Evolutionary conservation across 208 protist genomes (phyloP).

Genomic region (Crithidia thermophila): DNA sequence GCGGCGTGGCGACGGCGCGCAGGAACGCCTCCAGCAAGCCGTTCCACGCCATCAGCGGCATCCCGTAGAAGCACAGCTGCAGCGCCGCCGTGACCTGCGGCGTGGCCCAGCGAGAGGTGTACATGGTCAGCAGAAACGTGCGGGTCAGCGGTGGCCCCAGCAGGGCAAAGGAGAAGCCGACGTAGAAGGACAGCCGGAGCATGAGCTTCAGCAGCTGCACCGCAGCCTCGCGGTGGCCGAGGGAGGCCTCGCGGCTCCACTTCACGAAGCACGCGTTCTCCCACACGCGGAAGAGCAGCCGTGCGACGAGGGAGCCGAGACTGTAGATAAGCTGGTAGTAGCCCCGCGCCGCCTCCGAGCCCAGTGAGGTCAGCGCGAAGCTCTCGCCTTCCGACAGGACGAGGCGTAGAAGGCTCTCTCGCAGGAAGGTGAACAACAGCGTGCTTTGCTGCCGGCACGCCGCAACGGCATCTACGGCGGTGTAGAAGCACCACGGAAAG

Average conservation of each 20-base stretch:
- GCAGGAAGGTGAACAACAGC: constrained; percentile 66
- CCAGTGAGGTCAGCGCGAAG: constrained; percentile 76
- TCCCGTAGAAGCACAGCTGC: constrained; percentile 76
- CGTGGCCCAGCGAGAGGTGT: constrained; percentile 73
- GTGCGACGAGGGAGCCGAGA: constrained; percentile 86
- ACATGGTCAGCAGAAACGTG: constrained; percentile 66
- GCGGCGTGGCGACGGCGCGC: constrained; percentile 55
- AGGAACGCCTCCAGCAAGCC: constrained; percentile 89
- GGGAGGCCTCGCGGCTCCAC: constrained; percentile 72
- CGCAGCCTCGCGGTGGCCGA: constrained; percentile 33
- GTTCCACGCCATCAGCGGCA: constrained; percentile 80
- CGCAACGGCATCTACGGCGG: neutral
- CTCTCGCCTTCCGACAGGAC: constrained; percentile 89
- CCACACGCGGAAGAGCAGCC: constrained; percentile 92
- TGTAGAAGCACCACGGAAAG: constrained; percentile 40
- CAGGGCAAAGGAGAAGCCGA: constrained; percentile 67
- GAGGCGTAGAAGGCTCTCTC: constrained; percentile 84
- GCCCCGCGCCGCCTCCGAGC: constrained; percentile 68
- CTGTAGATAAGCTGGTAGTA: constrained; percentile 87
- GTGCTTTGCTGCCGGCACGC: constrained; percentile 20
- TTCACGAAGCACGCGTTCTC: constrained; percentile 84
- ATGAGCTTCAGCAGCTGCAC: constrained; percentile 66
- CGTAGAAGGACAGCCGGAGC: constrained; percentile 73
- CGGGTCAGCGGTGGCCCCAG: constrained; percentile 73
- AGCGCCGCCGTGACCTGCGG: constrained; percentile 70